Evolutionary conservation across 805 yeast species (phyloP).

Genomic region (Blastobotrys muscicola): DNA sequence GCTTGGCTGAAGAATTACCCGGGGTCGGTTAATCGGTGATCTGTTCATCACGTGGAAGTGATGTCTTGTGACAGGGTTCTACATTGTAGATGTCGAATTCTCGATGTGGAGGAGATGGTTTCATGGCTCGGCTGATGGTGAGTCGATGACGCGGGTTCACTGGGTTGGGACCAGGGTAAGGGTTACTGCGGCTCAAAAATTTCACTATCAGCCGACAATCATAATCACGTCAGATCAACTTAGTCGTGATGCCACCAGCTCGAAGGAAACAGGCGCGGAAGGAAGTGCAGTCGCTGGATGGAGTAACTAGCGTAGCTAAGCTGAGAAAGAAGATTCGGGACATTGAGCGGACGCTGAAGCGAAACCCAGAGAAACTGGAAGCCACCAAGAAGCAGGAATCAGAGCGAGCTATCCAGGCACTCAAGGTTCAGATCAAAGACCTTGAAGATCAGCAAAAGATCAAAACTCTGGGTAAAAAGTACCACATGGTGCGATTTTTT

Average conservation of each 20-base stretch:
- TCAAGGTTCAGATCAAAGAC: constrained; percentile 46
- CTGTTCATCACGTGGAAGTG: too few relatives aligned
- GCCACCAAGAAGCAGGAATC: constrained; percentile 35
- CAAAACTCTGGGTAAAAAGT: constrained; percentile 53
- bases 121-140: too few relatives aligned
- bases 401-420: constrained; percentile 64
- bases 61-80: too few relatives aligned
- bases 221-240: too few relatives aligned
- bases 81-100: too few relatives aligned
- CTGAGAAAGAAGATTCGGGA: constrained; percentile 83
- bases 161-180: too few relatives aligned
- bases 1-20: too few relatives aligned
- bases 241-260: constrained; percentile 1
- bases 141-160: too few relatives aligned
- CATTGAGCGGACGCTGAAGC: constrained; percentile 55
- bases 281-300: constrained; percentile 8
- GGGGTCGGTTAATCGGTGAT: too few relatives aligned
- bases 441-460: constrained; percentile 38
- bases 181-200: too few relatives aligned
- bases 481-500: constrained; percentile 89
- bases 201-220: too few relatives aligned
- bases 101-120: too few relatives aligned
- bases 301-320: constrained; percentile 31
- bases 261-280: background rate
- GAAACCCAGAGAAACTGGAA: constrained; percentile 50